Evolutionary conservation across 768 basidiomycete genomes (phyloP), one percentile per base, ranked within the genome.

Genomic region (Leccinellum rugosiceps): DNA sequence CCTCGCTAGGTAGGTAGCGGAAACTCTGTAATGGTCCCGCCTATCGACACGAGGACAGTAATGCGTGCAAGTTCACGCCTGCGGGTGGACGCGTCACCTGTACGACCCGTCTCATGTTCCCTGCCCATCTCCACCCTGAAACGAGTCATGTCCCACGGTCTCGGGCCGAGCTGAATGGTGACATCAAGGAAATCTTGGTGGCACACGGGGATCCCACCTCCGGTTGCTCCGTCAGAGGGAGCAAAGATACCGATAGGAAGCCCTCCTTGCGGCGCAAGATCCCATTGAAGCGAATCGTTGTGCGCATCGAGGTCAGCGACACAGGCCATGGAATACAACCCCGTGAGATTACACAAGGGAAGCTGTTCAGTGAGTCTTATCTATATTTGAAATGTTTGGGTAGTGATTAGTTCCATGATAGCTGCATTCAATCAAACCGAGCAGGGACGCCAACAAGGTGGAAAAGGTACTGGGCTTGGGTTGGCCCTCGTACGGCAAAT

Each of bases 291-390:
- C 75, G 75, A 68, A 88, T 90, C 57, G 86, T 90, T 52, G 88
- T 94, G n/a, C 79, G 92, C 56, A 88, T 94, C 28, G 92, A 94
- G 68, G 83, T 94, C 4, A 80, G 81, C 4, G 92, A 93, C 72
- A 92, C 91, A 0, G 87, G 83, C 5, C 81, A 76, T 44, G 87
- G 87, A 4, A 82, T 88, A 55, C 75, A 76, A 49, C 78, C 79
- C 41, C 77, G 77, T 64, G 92, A 93, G 68, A 85, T 93, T 73
- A 77, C 78, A 1, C 82, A 88, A 62, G 79, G 80, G 53, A 89
- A 88, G 64, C 73, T 89, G 17, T 90, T 90, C 65, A 85, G 87
- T 87, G 64, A 68, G 85, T 75, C 38, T 43, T 34, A 15, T n/a
- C 52, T 11, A 21, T 53, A n/a, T 28, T 7, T 32, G 26, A 45